phyloP scores from a whole-genome alignment of 140 eudicot species.

The Anethum foeniculum region DNA sequence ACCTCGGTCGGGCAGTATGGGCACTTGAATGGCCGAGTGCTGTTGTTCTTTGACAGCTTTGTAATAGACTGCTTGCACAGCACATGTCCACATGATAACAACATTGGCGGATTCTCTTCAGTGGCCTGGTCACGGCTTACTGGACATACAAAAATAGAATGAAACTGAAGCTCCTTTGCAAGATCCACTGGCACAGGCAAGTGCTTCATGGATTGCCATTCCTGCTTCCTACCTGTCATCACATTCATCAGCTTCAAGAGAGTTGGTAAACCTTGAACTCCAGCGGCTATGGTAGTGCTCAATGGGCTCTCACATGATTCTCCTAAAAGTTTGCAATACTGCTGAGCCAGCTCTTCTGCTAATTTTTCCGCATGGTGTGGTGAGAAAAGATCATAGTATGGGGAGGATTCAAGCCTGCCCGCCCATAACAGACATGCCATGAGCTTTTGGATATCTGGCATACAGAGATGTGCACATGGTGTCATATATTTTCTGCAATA shows the following conservation, averaged over 20 bases:
- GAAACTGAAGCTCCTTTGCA: conserved; percentile 74
- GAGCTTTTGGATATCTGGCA: conserved; percentile 78
- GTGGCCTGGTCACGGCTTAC: conserved; percentile 90
- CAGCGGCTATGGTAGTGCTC: conserved; percentile 75
- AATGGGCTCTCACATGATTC: conserved; percentile 80
- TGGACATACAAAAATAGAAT: conserved; percentile 85
- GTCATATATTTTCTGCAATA: conserved; percentile 55
- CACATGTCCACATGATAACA: conserved; percentile 91
- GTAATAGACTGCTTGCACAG: conserved; percentile 83
- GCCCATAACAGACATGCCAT: conserved; percentile 80
- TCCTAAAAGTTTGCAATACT: conserved; percentile 72
- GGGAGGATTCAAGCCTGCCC: conserved; percentile 78
- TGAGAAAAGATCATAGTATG: conserved; percentile 59
- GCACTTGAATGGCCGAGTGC: conserved; percentile 83
- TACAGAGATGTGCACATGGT: conserved; percentile 41
- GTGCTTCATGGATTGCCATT: conserved; percentile 87
- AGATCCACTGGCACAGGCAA: conserved; percentile 84
- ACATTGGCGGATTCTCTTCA: conserved; percentile 94
- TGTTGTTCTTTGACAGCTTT: conserved; percentile 77
- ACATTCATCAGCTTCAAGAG: conserved; percentile 87
- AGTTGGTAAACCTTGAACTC: conserved; percentile 85
- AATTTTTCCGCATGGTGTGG: conserved; percentile 65
- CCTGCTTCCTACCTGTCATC: conserved; percentile 77
- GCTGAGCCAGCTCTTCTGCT: conserved; percentile 55
- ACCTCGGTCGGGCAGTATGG: conserved; percentile 91